Base-by-base conservation (phyloP, 1,139 yeast genomes). In the Debaryomycetaceae sp. region DNA sequence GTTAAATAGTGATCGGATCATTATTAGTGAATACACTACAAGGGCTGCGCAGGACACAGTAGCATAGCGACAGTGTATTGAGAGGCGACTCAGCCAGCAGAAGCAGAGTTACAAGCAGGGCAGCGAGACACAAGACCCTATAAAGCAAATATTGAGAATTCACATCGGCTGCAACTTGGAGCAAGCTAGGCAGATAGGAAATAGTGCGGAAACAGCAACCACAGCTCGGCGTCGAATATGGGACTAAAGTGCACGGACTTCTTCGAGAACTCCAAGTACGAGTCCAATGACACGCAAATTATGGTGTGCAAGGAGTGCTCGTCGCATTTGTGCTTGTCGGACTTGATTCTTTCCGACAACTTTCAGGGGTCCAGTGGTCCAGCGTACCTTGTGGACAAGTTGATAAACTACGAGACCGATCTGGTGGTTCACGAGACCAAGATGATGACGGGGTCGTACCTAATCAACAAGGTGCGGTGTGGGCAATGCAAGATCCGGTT, bases 361-460 rank as follows among this genome's bases (percentile, higher is more conserved):
- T 80, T 79, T 53, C 63, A 66, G 47, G 84, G 83, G 1, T 65
- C 72, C 42, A 65, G 76, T 9, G 84, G 84, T 4, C 74, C 75
- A 6, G 84, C 83, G 2, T 74, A 64, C 46, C 64, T 79, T 47
- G 85, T 80, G 11, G 76, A 75, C 30, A 63, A 64, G 45, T 67
- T 79, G 33, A 70, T 80, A 36, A 80, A 80, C 54, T 63, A 64
- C 44, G 63, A 60, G 36, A 53, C 63, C 6, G 72, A 68, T 37
- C 57, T 63, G 22, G 49, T 53, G 6, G 56, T 66, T 14, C 66
- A 65, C 43, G 73, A 72, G 46, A 64, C 72, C 5, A 56, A 56
- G 42, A 87, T 88, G 93, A 68, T 70, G 44, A 87, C 96, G 0
- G 97, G 96, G 1, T 62, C 63, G 27, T 89, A 86, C 59, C 67